Percentiles rank a stretch among this genome's conserved stretches.
Conservation (phyloP, 2,329 filamentous ascomycete genomes). For the Trichoderma brevicompactum region DNA sequence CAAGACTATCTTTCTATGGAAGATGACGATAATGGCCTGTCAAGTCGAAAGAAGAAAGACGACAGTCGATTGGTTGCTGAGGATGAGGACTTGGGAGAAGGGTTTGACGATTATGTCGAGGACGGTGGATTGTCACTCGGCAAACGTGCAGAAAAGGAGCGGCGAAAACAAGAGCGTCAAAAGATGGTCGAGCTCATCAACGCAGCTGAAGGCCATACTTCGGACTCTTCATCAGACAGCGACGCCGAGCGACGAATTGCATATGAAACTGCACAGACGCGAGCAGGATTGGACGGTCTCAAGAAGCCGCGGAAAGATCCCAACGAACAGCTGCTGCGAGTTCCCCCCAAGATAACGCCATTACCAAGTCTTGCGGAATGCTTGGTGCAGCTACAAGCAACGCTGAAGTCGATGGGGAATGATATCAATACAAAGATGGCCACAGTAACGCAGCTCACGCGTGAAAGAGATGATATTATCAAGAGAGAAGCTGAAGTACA, state of each 20-base stretch:
- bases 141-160: conserved; percentile 76
- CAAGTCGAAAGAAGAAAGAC: conserved; percentile 59
- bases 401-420: conserved; percentile 65
- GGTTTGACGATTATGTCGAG: conserved; percentile 89
- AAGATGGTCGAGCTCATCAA: conserved; percentile 85
- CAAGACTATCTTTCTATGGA: conserved; percentile 69
- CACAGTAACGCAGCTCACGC: conserved; percentile 67
- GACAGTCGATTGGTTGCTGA: conserved; percentile 78
- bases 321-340: conserved; percentile 52
- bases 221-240: conserved; percentile 69
- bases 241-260: conserved; percentile 74
- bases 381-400: conserved; percentile 64
- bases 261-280: conserved; percentile 85
- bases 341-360: conserved; percentile 75
- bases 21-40: conserved; percentile 54
- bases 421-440: conserved; percentile 63
- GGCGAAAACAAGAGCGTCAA: conserved; percentile 65
- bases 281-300: conserved; percentile 80
- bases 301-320: conserved; percentile 43
- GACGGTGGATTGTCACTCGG: conserved; percentile 81
- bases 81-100: conserved; percentile 91
- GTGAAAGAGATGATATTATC: conserved; percentile 70
- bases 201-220: conserved; percentile 70
- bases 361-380: conserved; percentile 74
- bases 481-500: conserved; percentile 80